phyloP scores from a whole-genome alignment of 1,139 yeast species.

The Saccharomyces hybrid region DNA sequence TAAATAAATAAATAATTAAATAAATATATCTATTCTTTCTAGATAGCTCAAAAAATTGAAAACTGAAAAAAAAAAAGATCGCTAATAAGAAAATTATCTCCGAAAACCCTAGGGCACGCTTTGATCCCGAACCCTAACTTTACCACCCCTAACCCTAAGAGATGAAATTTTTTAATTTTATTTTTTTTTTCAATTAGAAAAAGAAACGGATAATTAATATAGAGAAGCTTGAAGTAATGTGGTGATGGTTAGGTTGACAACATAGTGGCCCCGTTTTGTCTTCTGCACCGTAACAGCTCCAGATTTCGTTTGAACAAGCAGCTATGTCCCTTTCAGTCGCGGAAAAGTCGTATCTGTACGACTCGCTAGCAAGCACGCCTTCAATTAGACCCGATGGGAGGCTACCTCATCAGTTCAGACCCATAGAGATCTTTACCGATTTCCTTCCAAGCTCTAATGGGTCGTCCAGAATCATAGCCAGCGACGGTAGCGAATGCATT shows the following conservation, averaged over 20 bases:
- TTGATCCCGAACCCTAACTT: neutral
- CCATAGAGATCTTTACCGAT: constrained; percentile 72
- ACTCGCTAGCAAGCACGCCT: constrained; percentile 55
- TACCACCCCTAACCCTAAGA: too few relatives aligned
- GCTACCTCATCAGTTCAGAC: constrained; percentile 63
- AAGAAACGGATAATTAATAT: neutral
- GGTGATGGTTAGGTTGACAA: too few relatives aligned
- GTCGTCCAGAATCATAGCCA: constrained; percentile 73
- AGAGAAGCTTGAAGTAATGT: neutral
- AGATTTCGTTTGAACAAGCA: neutral
- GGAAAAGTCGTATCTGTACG: constrained; percentile 72
- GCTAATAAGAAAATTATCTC: neutral
- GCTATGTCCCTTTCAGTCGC: constrained; percentile 74
- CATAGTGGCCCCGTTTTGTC: too few relatives aligned
- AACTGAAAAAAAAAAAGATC: neutral
- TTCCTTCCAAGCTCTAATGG: constrained; percentile 86
- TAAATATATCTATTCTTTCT: neutral
- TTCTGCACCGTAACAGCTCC: neutral
- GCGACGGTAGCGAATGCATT: constrained; percentile 89
- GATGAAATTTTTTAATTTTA: too few relatives aligned
- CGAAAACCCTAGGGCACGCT: neutral
- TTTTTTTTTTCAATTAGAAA: neutral
- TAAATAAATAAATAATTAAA: neutral
- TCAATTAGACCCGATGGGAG: constrained; percentile 83
- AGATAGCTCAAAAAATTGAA: neutral